phyloP scores from a whole-genome alignment of 805 yeast genomes.

The Saccharomycopsis oosterbeekiorum region DNA sequence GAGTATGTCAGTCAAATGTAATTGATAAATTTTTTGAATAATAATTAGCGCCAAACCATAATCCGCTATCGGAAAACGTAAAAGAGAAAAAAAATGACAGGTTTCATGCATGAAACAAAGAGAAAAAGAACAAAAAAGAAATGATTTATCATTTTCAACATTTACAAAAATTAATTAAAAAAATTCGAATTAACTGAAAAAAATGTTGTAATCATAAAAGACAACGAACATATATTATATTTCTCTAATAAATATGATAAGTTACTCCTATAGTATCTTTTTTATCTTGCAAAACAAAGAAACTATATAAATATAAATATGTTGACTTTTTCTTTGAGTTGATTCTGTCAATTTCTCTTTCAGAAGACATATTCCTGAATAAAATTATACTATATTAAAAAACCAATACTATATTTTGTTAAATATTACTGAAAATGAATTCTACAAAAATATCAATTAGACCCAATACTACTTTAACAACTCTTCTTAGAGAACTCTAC shows the following conservation, averaged over 20 bases:
- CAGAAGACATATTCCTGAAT: background rate
- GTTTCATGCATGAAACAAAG: background rate
- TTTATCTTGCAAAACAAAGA: too few relatives aligned
- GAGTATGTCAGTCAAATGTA: too few relatives aligned
- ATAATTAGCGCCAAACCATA: too few relatives aligned
- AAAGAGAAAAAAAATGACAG: background rate
- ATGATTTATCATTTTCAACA: background rate
- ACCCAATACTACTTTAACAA: background rate
- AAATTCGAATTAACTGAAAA: too few relatives aligned
- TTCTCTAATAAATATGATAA: background rate
- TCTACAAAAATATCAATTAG: background rate
- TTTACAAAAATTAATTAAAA: background rate
- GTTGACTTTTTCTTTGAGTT: background rate
- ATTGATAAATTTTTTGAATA: too few relatives aligned
- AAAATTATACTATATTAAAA: background rate
- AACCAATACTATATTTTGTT: background rate
- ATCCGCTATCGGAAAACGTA: too few relatives aligned
- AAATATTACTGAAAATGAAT: background rate
- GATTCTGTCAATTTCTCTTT: background rate
- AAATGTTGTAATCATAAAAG: background rate
- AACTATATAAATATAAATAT: background rate
- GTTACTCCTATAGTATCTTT: too few relatives aligned
- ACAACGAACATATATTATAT: background rate
- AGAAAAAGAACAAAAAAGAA: background rate
- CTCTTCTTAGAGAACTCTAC: background rate